A percentile compares a stretch with the other conserved stretches of the same genome.
phyloP scores from a whole-genome alignment of 2,329 filamentous ascomycete species.

The Botrytis aclada region DNA sequence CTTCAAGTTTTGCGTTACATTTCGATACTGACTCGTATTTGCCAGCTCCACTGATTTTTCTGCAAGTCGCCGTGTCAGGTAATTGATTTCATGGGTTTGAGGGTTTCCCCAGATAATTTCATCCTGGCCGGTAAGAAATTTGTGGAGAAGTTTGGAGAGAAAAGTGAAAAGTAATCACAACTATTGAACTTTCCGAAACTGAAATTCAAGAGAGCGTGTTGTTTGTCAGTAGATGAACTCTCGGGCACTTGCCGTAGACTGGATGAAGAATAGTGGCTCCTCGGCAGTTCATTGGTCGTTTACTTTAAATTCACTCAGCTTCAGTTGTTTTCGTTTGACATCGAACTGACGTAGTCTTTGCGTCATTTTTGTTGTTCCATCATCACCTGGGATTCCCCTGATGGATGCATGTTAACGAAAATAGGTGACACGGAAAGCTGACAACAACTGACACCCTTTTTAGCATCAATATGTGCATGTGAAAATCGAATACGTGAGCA shows the following conservation, averaged over 20 bases:
- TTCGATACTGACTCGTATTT: not conserved
- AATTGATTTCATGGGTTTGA: not conserved
- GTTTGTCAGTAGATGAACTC: not conserved
- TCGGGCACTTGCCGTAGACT: not conserved
- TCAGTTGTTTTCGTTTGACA: not conserved
- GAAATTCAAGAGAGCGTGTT: not conserved
- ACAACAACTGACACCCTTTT: slow-evolving; percentile 4
- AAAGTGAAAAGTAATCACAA: not conserved
- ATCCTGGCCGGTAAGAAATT: not conserved
- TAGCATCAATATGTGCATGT: not conserved
- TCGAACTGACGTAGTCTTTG: not conserved
- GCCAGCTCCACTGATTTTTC: slow-evolving; percentile 5
- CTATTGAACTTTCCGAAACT: not conserved
- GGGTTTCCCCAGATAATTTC: not conserved
- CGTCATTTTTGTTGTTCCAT: not conserved
- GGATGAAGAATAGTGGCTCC: not conserved
- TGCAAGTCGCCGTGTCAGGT: slow-evolving; percentile 4
- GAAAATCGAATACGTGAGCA: not conserved
- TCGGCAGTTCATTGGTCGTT: not conserved
- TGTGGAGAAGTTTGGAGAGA: slow-evolving; percentile 8
- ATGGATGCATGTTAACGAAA: slow-evolving; percentile 1
- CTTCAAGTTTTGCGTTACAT: not conserved
- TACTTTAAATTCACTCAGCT: not conserved
- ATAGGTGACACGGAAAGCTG: not conserved
- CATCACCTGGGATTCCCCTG: not conserved